Conservation (phyloP, 345 rosid genomes). For the Citrus maxima region DNA sequence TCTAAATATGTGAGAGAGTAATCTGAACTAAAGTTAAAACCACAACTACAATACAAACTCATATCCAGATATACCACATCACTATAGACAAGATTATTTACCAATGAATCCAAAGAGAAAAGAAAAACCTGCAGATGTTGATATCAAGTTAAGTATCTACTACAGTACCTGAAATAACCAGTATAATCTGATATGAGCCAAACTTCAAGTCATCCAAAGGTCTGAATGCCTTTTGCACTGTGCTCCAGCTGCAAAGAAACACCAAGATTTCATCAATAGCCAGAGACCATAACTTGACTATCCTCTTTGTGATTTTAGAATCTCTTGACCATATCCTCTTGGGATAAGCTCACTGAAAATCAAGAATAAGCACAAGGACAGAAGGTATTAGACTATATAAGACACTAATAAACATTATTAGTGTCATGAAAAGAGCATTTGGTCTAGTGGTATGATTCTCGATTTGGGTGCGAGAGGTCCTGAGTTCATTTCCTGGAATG, state of each 20-base stretch:
- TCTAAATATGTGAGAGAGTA: background rate
- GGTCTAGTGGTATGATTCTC: conserved; percentile 85
- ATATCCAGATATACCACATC: background rate
- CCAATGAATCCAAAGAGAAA: conserved; percentile 1
- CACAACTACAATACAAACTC: background rate
- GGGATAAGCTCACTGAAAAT: background rate
- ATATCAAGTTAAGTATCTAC: background rate
- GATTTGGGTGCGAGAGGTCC: conserved; percentile 89
- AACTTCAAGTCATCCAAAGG: background rate
- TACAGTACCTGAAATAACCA: background rate
- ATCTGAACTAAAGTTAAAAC: background rate
- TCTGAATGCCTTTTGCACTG: background rate
- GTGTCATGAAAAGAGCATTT: conserved; percentile 38
- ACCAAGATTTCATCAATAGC: background rate
- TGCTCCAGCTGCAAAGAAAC: background rate
- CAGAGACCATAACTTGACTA: background rate
- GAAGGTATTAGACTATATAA: background rate
- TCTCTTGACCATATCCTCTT: background rate
- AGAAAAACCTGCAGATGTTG: background rate
- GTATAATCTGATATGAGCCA: background rate
- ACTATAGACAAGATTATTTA: background rate
- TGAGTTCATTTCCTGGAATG: conserved; percentile 66
- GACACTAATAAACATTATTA: background rate
- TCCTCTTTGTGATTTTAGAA: background rate
- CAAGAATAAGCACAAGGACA: background rate